Base-by-base conservation (phyloP, 176 grass and related monocot genomes). In the Triticum dicoccoides region DNA sequence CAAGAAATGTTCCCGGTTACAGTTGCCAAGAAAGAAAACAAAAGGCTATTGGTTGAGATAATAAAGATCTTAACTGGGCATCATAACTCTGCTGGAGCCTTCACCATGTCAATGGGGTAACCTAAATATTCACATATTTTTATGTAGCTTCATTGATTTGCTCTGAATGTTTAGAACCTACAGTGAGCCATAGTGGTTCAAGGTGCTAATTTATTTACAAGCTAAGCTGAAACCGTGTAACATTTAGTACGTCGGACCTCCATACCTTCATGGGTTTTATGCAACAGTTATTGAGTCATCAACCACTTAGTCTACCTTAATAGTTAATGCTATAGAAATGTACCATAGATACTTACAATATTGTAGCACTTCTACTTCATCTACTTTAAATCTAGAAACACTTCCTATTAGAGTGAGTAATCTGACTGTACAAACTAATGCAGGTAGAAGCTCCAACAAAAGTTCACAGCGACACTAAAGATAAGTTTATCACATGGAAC, bases 401-500 rank as follows among this genome's bases (percentile, higher is more conserved):
- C 8, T 34, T 80, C 41, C 11, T 65, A n/a, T 81, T 75, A 37
- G 5, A 81, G 35, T 61, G 27, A 89, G 25, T 73, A 24, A 69
- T 33, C 24, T 81, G 38, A 81, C 20, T 34, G 37, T 86, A 70
- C 63, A 68, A 77, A 80, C 52, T 27, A 51, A 77, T 91, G 66
- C 79, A 94, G 86, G 92, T 70, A 83, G 92, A 91, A 87, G 68
- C 61, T 81, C 89, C 89, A 17, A 61, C 42, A 17, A 88, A 86
- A 47, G 73, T 91, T 64, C 75, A 89, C 18, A 78, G 65, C 12
- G 80, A 91, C 63, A 77, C 74, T 5, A 83, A 83, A 23, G 89
- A 89, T 65, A 91, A 84, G 77, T 94, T 94, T 89, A 64, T 38
- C 37, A 88, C 86, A 12, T 86, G 89, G 89, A 51, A 86, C 75